Evolutionary conservation across 2,329 filamentous ascomycete species (phyloP), one percentile per base, ranked within the genome.

Genomic region (Chaetothyriales sp.): DNA sequence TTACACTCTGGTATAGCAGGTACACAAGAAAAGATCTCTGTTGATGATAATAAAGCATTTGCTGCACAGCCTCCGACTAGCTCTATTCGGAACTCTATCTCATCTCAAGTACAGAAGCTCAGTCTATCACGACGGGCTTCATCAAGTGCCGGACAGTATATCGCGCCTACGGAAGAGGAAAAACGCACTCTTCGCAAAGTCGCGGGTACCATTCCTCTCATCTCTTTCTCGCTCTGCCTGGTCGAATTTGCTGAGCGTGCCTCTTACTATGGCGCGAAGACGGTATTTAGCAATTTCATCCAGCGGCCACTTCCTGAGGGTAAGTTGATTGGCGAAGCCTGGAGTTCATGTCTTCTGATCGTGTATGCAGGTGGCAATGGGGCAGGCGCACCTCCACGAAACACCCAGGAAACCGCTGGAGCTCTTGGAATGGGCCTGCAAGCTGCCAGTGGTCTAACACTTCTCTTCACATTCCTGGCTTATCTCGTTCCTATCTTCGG

Each of bases 171-270:
- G 1, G 60, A 62, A 0, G 66, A 68, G 33, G 67, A 70, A 25
- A 22, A 67, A 33, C 45, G 33, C 2, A 62, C 57, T 1, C 59
- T 70, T 22, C 66, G 66, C 28, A 63, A 66, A 33, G 62, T 69
- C 6, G 66, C 76, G 10, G 81, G 78, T 58, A 73, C 73, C 63
- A 77, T 88, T 55, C 80, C 81, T 48, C 81, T 76, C 74, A 70
- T 74, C 51, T 77, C 82, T 52, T 87, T 80, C 68, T 80, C 80
- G 25, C 77, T 89, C 54, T 83, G 82, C 48, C 80, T 86, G 55
- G 78, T 85, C 54, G 84, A 88, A 67, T 70, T 86, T 53, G 85
- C 81, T 69, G 85, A 89, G 69, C 81, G 84, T 47, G 86, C 86
- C 69, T 83, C 81, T 13, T 89, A 86, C 76, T 87, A 88, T 63